Evolutionary conservation across 345 rosid species (phyloP).

Genomic region (Bretschneidera sinensis): DNA sequence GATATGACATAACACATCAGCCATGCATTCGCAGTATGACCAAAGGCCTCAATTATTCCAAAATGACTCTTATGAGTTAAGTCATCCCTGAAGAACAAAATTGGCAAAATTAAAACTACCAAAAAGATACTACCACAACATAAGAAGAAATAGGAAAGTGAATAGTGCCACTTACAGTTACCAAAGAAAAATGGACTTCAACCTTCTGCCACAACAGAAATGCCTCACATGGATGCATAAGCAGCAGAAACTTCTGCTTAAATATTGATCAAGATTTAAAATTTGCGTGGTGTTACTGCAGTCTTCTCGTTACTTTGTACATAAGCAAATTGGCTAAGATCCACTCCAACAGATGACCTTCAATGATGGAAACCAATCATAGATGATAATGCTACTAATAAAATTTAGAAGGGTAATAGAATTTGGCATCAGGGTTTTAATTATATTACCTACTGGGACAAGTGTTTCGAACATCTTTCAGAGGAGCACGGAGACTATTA

Average conservation of each 20-base stretch:
- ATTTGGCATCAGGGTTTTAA: neutral
- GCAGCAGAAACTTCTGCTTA: slow-evolving; percentile 12
- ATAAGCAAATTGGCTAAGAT: slow-evolving; percentile 64
- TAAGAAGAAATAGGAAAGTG: neutral
- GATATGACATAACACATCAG: neutral
- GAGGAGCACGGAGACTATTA: slow-evolving; percentile 89
- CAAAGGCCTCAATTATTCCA: neutral
- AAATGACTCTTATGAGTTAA: neutral
- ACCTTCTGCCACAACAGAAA: slow-evolving; percentile 8
- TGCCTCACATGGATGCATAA: neutral
- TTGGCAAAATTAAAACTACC: neutral
- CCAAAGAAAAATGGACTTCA: neutral
- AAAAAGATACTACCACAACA: neutral
- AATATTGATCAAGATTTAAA: slow-evolving; percentile 26
- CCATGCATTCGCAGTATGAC: neutral
- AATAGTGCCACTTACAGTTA: slow-evolving; percentile 3
- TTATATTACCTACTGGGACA: slow-evolving; percentile 41
- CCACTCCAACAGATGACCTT: slow-evolving; percentile 44
- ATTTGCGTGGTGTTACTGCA: slow-evolving; percentile 20
- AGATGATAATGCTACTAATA: slow-evolving; percentile 3
- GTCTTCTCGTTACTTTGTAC: slow-evolving; percentile 32
- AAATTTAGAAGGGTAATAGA: neutral
- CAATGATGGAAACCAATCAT: slow-evolving; percentile 11
- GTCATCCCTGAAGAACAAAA: neutral
- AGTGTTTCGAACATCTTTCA: slow-evolving; percentile 57